Evolutionary conservation across 305 asterid genomes (phyloP).

Genomic region (Fraxinus dipetala): DNA sequence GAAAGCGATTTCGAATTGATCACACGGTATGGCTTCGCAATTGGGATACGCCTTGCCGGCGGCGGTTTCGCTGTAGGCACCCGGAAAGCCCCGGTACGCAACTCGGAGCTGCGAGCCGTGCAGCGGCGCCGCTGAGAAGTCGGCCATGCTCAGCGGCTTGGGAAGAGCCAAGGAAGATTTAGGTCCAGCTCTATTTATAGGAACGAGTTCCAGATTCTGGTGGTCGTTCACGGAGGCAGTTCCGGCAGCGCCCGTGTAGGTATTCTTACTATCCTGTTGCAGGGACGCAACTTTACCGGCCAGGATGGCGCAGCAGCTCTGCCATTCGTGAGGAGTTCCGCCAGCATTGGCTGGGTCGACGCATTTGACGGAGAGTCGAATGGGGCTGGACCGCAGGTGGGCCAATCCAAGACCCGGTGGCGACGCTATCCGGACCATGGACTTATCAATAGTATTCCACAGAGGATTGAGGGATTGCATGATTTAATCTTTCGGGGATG

Average conservation of each 20-base stretch:
- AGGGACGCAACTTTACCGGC: slow-evolving; percentile 79
- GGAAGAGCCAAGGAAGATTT: slow-evolving; percentile 33
- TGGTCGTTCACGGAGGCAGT: slow-evolving; percentile 59
- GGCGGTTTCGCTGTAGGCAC: slow-evolving; percentile 88
- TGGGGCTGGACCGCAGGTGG: slow-evolving; percentile 25
- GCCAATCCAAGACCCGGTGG: neutral
- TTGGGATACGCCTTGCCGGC: slow-evolving; percentile 78
- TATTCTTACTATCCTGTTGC: slow-evolving; percentile 58
- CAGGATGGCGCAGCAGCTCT: slow-evolving; percentile 77
- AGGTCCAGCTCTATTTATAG: slow-evolving; percentile 32
- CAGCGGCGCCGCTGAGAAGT: slow-evolving; percentile 68
- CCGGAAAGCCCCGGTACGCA: slow-evolving; percentile 84
- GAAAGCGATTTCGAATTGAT: slow-evolving; percentile 81
- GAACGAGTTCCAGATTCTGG: slow-evolving; percentile 54
- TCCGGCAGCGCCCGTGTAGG: slow-evolving; percentile 35
- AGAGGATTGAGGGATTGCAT: slow-evolving; percentile 49
- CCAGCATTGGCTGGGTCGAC: slow-evolving; percentile 22
- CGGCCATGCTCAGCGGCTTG: slow-evolving; percentile 55
- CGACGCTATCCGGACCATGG: slow-evolving; percentile 16
- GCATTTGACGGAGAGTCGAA: slow-evolving; percentile 18
- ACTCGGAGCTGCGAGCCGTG: slow-evolving; percentile 72
- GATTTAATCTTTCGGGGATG: slow-evolving; percentile 9
- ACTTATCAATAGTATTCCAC: slow-evolving; percentile 23
- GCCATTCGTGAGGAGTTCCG: slow-evolving; percentile 70
- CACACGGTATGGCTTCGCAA: slow-evolving; percentile 85